Evolutionary conservation across 768 basidiomycete genomes (phyloP).

Genomic region (Kwoniella bestiolae): DNA sequence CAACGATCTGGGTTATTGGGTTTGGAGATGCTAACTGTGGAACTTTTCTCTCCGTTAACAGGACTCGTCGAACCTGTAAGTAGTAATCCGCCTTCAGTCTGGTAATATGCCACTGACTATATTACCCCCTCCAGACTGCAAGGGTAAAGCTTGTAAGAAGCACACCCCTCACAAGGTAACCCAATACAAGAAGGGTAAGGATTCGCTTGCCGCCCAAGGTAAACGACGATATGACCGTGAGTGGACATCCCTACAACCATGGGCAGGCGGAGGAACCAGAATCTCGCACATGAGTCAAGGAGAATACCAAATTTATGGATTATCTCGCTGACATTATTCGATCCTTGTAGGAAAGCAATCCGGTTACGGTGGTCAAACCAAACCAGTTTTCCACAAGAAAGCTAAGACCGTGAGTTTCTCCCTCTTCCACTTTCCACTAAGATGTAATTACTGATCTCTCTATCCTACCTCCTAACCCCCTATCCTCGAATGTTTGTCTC

Average conservation of each 20-base stretch:
- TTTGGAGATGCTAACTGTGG: slow-evolving; percentile 21
- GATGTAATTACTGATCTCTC: too few species aligned
- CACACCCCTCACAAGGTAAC: slow-evolving; percentile 96
- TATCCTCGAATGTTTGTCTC: slow-evolving; percentile 1
- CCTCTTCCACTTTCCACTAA: too few species aligned
- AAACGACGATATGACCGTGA: slow-evolving; percentile 99
- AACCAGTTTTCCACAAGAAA: slow-evolving; percentile 99
- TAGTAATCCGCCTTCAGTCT: slow-evolving; percentile 32
- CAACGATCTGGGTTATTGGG: slow-evolving; percentile 3
- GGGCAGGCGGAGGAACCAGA: neutral
- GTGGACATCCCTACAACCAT: slow-evolving; percentile 60
- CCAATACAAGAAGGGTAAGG: slow-evolving; percentile 99
- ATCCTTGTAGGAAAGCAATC: slow-evolving; percentile 49
- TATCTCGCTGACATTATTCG: neutral
- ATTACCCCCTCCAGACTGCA: slow-evolving; percentile 15
- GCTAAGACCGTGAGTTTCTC: slow-evolving; percentile 62
- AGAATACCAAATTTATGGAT: neutral
- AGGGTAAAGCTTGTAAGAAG: slow-evolving; percentile 35
- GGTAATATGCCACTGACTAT: neutral
- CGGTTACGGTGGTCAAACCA: slow-evolving; percentile 99
- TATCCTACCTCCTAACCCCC: neutral
- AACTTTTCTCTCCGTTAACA: slow-evolving; percentile 45
- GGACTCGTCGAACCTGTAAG: slow-evolving; percentile 97
- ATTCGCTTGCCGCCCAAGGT: slow-evolving; percentile 95
- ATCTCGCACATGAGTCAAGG: neutral